A percentile compares a stretch with the other conserved stretches of the same genome.
phyloP scores from a whole-genome alignment of 2,329 filamentous ascomycete species.

The Aspergillus pseudoviridinutans region DNA sequence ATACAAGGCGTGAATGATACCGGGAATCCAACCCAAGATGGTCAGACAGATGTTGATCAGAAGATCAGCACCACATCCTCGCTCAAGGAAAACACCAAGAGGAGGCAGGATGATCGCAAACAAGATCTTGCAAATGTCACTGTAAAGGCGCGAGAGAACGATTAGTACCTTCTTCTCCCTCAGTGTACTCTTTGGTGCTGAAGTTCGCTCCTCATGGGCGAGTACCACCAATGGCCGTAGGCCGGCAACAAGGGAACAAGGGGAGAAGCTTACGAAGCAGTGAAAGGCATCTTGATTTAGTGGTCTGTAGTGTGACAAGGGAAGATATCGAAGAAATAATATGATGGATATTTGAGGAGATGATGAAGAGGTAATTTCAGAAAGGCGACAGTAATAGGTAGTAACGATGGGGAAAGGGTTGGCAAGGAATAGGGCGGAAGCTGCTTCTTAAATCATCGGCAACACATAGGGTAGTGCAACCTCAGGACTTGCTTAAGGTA shows the following conservation, averaged over 20 bases:
- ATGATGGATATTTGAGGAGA: constrained; percentile 5
- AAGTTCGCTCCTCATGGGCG: neutral
- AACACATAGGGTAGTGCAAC: neutral
- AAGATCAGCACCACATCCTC: constrained; percentile 79
- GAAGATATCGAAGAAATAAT: constrained; percentile 20
- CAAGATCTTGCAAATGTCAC: constrained; percentile 77
- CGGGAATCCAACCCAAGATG: constrained; percentile 70
- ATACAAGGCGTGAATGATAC: constrained; percentile 88
- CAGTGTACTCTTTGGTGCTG: neutral
- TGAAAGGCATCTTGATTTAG: constrained; percentile 44
- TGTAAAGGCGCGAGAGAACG: constrained; percentile 27
- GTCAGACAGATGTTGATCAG: constrained; percentile 91
- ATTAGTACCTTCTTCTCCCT: neutral
- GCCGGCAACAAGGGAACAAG: neutral
- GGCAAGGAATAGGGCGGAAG: neutral
- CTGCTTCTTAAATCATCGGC: constrained; percentile 5
- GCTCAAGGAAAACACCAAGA: constrained; percentile 90
- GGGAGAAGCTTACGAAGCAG: constrained; percentile 43
- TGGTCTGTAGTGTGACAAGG: neutral
- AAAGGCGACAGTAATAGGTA: constrained; percentile 9
- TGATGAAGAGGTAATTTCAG: constrained; percentile 1
- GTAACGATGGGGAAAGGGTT: neutral
- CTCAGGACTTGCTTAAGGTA: neutral
- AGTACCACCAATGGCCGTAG: neutral
- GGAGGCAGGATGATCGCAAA: constrained; percentile 87